A percentile compares a stretch with the other conserved stretches of the same genome.
phyloP scores from a whole-genome alignment of 192 early-diverging fungal genomes.

The Coemansia sp. region DNA sequence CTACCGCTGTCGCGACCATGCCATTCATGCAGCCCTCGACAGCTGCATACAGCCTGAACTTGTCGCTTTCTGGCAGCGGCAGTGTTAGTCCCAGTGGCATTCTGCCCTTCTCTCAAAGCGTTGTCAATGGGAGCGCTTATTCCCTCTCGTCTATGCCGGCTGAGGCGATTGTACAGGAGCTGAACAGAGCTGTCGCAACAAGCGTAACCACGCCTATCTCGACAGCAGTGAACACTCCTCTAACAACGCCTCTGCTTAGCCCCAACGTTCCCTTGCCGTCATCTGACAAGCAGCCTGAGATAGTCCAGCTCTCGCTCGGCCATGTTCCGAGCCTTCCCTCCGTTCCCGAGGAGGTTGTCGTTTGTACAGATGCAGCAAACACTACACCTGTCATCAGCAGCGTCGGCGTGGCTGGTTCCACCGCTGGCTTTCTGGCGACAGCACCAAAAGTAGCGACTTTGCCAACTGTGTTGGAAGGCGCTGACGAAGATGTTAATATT shows the following conservation, averaged over 20 bases:
- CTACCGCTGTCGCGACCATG: not conserved
- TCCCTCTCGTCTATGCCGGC: not conserved
- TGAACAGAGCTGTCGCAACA: conserved; percentile 9
- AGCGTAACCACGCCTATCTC: conserved; percentile 19
- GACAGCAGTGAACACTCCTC: conserved; percentile 16
- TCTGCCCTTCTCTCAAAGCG: not conserved
- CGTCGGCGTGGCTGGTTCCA: conserved; percentile 14
- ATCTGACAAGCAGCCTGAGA: conserved; percentile 17
- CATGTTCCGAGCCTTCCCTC: conserved; percentile 29
- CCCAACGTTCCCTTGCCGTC: conserved; percentile 2
- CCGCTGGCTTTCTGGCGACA: conserved; percentile 2
- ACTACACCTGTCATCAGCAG: not conserved
- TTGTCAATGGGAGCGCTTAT: not conserved
- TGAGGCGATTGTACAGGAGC: conserved; percentile 5
- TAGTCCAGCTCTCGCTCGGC: not conserved
- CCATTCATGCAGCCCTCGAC: not conserved
- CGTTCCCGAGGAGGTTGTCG: conserved; percentile 33
- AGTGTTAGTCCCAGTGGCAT: conserved; percentile 1
- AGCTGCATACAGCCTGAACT: conserved; percentile 17
- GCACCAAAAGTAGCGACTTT: conserved; percentile 12
- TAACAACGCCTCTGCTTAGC: conserved; percentile 19
- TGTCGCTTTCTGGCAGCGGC: conserved; percentile 16
- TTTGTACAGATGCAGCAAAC: conserved; percentile 15
- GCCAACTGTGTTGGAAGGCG: conserved; percentile 21
- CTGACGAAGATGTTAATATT: conserved; percentile 19